Evolutionary conservation across 1,284 basidiomycete species (phyloP), one percentile per base, ranked within the genome.

Genomic region (Trametes versicolor): DNA sequence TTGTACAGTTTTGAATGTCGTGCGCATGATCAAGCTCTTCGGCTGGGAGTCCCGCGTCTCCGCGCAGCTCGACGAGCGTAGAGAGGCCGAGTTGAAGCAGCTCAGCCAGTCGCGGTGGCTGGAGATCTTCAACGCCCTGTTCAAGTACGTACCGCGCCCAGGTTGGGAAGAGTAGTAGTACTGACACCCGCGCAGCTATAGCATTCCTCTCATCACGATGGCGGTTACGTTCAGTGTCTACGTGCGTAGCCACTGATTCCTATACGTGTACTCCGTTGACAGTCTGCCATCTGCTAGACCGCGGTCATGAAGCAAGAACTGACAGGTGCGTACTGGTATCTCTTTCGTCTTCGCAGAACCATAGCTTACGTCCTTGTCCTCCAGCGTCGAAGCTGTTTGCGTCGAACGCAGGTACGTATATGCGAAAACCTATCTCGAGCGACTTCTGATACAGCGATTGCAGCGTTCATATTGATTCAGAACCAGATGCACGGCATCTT

Each of bases 181-280:
- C 45, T 52, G 29, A 60, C 9, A 45, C n/a, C 34, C 27, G 19
- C 29, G 25, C 63, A 89, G 87, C 72, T 85, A 81, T 65, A 62
- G 86, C 43, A 85, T 91, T 36, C 90, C 91, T 0, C 78, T 90
- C 2, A 68, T 87, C 51, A 87, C 86, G 4, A 92, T 92, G 85
- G 75, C 86, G 37, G 82, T 82, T 32, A 90, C 90, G 0, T 92
- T 87, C 70, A 83, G 83, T 6, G 82, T 86, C 43, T 90, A 85
- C 68, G 76, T 77, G 53, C 49, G 75, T 67, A 32, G 12, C 10
- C 2, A 17, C 2, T 29, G 7, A n/a, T 0, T 27, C 19, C 0
- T 10, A 2, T 5, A 27, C 7, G 6, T 39, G n/a, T 47, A 12
- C 19, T 10, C 15, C 13, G 36, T 10, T 34, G 34, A 37, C 2